Conservation (phyloP, 1,284 basidiomycete species). For the Pisolithus thermaeus region DNA sequence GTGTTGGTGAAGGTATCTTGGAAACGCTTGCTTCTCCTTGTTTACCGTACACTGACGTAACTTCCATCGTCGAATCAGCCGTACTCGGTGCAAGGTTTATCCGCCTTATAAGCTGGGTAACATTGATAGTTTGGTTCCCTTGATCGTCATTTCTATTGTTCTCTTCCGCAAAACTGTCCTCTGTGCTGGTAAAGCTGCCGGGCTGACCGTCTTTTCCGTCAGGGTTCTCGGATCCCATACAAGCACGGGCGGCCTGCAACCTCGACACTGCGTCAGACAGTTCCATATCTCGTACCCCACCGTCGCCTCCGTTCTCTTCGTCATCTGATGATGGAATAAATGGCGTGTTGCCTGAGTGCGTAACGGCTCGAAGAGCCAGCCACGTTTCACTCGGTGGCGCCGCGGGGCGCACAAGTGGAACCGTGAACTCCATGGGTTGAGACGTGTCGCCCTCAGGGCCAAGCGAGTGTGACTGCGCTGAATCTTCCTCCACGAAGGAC, state of each 20-base stretch:
- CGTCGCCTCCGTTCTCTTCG: slow-evolving; percentile 27
- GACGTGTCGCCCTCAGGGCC: slow-evolving; percentile 33
- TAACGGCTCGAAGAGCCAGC: slow-evolving; percentile 60
- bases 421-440: slow-evolving; percentile 61
- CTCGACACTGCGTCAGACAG: slow-evolving; percentile 55
- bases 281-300: slow-evolving; percentile 49
- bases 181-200: slow-evolving; percentile 50
- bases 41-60: slow-evolving; percentile 32
- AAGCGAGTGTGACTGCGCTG: slow-evolving; percentile 30
- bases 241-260: slow-evolving; percentile 48
- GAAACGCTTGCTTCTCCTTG: slow-evolving; percentile 16
- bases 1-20: slow-evolving; percentile 7
- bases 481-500: slow-evolving; percentile 30
- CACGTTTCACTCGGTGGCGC: slow-evolving; percentile 49
- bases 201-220: slow-evolving; percentile 18
- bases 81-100: slow-evolving; percentile 34
- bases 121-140: slow-evolving; percentile 42
- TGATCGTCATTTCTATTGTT: slow-evolving; percentile 21
- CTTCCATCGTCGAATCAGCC: slow-evolving; percentile 46
- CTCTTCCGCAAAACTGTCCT: slow-evolving; percentile 49
- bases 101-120: slow-evolving; percentile 39
- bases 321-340: slow-evolving; percentile 39
- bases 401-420: slow-evolving; percentile 55
- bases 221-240: slow-evolving; percentile 31
- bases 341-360: slow-evolving; percentile 51